These are phyloP conservation scores for Wickerhamomyces chaumierensis DNA, from an alignment of 805 yeast genomes.

Conservation along the genomic window DNA sequence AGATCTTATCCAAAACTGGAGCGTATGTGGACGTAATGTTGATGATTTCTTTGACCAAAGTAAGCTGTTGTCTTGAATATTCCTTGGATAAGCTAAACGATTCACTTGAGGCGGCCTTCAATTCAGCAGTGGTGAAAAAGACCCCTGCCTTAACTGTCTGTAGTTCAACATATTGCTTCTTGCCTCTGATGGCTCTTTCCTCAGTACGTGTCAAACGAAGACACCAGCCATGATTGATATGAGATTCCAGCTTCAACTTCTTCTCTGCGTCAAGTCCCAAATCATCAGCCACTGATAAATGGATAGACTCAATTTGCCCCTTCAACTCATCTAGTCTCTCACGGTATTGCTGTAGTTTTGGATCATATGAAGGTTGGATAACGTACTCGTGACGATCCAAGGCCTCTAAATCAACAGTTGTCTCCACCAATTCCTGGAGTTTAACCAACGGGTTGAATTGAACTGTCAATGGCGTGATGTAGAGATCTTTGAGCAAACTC, in stretches of 20 bases:
- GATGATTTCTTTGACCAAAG: conserved; percentile 75
- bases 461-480: conserved; percentile 47
- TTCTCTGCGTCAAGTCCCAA: conserved; percentile 76
- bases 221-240: conserved; percentile 88
- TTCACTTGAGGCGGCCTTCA: conserved; percentile 49
- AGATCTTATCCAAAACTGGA: conserved; percentile 62
- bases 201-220: conserved; percentile 86
- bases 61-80: conserved; percentile 66
- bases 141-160: conserved; percentile 95
- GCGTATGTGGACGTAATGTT: conserved; percentile 71
- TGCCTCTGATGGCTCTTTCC: conserved; percentile 63
- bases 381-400: conserved; percentile 74
- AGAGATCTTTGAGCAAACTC: conserved; percentile 33
- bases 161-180: conserved; percentile 54
- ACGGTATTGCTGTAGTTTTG: conserved; percentile 51
- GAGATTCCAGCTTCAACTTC: conserved; percentile 81
- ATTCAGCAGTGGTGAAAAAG: conserved; percentile 65
- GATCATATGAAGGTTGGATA: conserved; percentile 86
- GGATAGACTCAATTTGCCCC: conserved; percentile 45
- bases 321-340: conserved; percentile 43
- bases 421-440: conserved; percentile 78
- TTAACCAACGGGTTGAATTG: conserved; percentile 44
- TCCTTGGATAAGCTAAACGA: conserved; percentile 48
- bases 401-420: conserved; percentile 81
- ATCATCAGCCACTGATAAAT: conserved; percentile 58